Base-by-base conservation (phyloP, 2,329 filamentous ascomycete genomes). In the Tolypocladium tropicale region DNA sequence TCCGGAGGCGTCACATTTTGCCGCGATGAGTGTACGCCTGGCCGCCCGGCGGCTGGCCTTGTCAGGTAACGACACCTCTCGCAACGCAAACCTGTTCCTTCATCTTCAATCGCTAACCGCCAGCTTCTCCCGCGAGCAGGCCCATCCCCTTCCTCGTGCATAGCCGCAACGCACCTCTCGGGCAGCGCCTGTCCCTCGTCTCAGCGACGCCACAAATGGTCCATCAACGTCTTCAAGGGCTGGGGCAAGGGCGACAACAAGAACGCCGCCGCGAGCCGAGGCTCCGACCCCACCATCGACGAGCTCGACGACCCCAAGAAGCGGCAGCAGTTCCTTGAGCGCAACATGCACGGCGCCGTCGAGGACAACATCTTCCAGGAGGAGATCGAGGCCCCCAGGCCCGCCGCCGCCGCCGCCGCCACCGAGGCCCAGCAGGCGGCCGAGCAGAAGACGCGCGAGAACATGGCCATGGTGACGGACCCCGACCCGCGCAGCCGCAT, bases 401-500 rank as follows among this genome's bases (percentile, higher is more conserved):
- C 67, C 57, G 56, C 55, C 37, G 57, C 57, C 55, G 46, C 43
- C 51, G 32, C 55, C 37, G 57, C 57, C 55, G 46, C 43, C 51
- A 28, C 58, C 6, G 60, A 62, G 12, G 56, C 59, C 32, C 37
- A 65, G 60, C 62, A 70, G 46, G 62, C n/a, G n/a, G n/a, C 64
- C 16, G 74, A 74, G 43, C 65, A 72, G 49, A 72, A 73, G 61
- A 72, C 72, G 30, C 67, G 65, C 39, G 76, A 77, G 39, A 78
- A 79, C 62, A 81, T 88, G 76, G 79, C 81, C 56, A 76, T 80
- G 56, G 80, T 81, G 32, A 73, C 90, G 51, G 88, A 96, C 69
- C 94, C 94, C 6, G 82, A 88, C 62, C 91, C 92, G 18, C 73
- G 78, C 49, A 79, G 79, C 56, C 83, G 91, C 57, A 76, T 84